A percentile compares a stretch with the other conserved stretches of the same genome.
phyloP scores from a whole-genome alignment of 331 rosid species.

The Phaseolus coccineus region DNA sequence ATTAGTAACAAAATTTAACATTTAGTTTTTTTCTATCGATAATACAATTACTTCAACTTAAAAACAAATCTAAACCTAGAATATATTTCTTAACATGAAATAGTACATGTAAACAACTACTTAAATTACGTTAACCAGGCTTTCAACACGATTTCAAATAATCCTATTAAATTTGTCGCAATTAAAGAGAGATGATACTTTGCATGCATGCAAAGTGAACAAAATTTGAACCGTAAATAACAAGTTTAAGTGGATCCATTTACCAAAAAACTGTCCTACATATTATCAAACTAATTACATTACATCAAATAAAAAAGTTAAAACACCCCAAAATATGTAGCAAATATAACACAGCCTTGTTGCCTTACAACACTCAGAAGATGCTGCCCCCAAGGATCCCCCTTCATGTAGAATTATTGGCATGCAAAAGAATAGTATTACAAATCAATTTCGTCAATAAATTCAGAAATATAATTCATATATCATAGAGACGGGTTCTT shows the following conservation, averaged over 20 bases:
- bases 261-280: background rate
- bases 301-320: slow-evolving; percentile 6
- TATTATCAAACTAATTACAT: slow-evolving; percentile 30
- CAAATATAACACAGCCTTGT: slow-evolving; percentile 6
- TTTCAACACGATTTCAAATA: background rate
- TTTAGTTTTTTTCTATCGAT: too few species aligned
- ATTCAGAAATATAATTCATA: slow-evolving; percentile 36
- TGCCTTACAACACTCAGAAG: slow-evolving; percentile 6
- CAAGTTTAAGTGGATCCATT: background rate
- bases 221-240: background rate
- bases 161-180: too few species aligned
- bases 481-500: slow-evolving; percentile 32
- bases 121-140: too few species aligned
- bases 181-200: background rate
- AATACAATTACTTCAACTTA: background rate
- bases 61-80: too few species aligned
- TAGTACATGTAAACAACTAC: too few species aligned
- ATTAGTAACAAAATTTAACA: too few species aligned
- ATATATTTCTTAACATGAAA: too few species aligned
- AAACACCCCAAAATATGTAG: background rate
- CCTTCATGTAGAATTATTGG: slow-evolving; percentile 14
- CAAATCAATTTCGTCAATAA: slow-evolving; percentile 44
- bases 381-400: slow-evolving; percentile 15
- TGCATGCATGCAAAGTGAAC: background rate
- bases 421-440: slow-evolving; percentile 49